Base-by-base conservation (phyloP, 768 basidiomycete species). In the Rhizopogon vulgaris region DNA sequence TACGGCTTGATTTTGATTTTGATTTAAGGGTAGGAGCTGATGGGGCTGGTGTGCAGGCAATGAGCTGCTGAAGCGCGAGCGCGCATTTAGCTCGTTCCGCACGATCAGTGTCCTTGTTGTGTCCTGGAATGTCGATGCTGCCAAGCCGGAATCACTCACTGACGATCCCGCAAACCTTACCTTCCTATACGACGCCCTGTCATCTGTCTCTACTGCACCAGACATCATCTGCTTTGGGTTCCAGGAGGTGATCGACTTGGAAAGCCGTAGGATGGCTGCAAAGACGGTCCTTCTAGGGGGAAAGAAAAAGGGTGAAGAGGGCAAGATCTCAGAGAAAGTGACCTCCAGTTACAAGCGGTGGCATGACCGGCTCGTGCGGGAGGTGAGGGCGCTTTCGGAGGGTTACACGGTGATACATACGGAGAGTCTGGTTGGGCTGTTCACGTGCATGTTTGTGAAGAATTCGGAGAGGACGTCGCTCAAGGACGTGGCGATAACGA, bases 211-310 rank as follows among this genome's bases (percentile, higher is more conserved):
- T 11, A 60, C 69, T 10, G 8, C 45, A 22, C 90, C 95, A 3
- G 94, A 97, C 56, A 85, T 98, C 59, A 87, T 99, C 56, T 80
- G 84, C 4, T 95, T 99, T 60, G 94, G 94, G 2, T 87, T 98
- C 68, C 95, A 99, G 68, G 95, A 98, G 69, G 79, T 97, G 37
- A 91, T 99, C 54, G 93, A 96, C 63, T 79, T 99, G n/a, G 94
- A 96, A 59, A 85, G 82, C 57, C 84, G 91, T 55, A 92, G 85
- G 70, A 84, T 97, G 75, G 85, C 87, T 1, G 95, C 95, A 60
- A 94, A 96, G 71, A 91, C 86, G 17, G 83, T 98, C 25, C 63
- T 99, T 0, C 76, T 95, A 5, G 87, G 86, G 6, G 75, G 77
- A 14, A 80, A 84, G 57, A 90, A 85, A 70, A 82, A 79, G 53